These are phyloP conservation scores for Geoglossum cookeanum DNA, from an alignment of 2,329 filamentous ascomycete species.

Conservation along the genomic window DNA sequence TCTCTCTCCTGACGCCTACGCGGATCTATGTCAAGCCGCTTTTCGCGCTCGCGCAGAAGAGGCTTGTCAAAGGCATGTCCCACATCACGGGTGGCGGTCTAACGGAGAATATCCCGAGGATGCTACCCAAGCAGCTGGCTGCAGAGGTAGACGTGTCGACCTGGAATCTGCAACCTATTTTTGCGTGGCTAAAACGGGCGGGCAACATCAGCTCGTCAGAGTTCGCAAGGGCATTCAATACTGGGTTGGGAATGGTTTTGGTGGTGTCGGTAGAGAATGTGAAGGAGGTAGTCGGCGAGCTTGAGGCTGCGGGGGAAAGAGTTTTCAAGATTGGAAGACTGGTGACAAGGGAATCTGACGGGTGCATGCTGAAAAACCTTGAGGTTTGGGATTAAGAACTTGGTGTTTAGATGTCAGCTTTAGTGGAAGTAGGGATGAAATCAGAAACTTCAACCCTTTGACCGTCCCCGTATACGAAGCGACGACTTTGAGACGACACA, in stretches of 20 bases:
- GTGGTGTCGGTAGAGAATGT: constrained; percentile 52
- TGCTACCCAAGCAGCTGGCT: constrained; percentile 61
- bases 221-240: constrained; percentile 90
- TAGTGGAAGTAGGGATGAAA: not conserved
- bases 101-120: constrained; percentile 82
- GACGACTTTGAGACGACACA: no score
- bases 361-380: constrained; percentile 44
- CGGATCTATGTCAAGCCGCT: constrained; percentile 81
- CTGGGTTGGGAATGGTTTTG: constrained; percentile 82
- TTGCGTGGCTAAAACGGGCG: constrained; percentile 64
- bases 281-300: constrained; percentile 35
- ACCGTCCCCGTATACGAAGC: no score
- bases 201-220: constrained; percentile 57
- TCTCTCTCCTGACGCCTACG: constrained; percentile 70
- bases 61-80: constrained; percentile 72
- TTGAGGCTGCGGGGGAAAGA: constrained; percentile 52
- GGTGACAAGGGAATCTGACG: constrained; percentile 35
- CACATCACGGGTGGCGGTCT: constrained; percentile 95
- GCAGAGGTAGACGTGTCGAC: constrained; percentile 60
- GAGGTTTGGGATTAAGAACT: constrained; percentile 21
- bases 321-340: constrained; percentile 62
- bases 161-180: constrained; percentile 63
- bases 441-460: no score
- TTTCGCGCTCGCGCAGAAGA: constrained; percentile 40
- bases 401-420: not conserved